These are phyloP conservation scores for Phytopythium vexans DNA, from an alignment of 352 stramenopile species.

Conservation along the genomic window DNA sequence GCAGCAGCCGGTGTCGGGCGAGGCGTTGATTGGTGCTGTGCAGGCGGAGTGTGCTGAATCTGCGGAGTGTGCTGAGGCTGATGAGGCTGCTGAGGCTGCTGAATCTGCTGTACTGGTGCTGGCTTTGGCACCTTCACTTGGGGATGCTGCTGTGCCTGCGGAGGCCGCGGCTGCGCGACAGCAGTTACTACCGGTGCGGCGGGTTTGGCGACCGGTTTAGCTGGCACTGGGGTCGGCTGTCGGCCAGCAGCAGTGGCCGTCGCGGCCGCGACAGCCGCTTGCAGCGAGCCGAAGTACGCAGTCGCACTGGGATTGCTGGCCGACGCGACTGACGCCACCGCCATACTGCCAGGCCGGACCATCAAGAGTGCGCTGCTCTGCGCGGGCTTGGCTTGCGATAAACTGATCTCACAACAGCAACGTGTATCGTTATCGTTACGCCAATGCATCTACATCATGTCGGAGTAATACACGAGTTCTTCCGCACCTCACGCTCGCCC, in stretches of 20 bases:
- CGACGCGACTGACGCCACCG: background rate
- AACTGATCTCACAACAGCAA: background rate
- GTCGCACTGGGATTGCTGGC: background rate
- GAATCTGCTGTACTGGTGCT: background rate
- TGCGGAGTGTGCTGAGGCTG: background rate
- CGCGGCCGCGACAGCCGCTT: constrained; percentile 1
- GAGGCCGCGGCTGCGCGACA: constrained; percentile 5
- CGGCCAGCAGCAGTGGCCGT: background rate
- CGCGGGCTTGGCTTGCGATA: constrained; percentile 13
- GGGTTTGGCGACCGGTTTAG: constrained; percentile 26
- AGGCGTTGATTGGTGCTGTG: no score
- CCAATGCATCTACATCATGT: no score
- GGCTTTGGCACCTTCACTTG: background rate
- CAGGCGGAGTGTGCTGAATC: no score
- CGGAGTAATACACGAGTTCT: background rate
- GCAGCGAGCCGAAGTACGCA: constrained; percentile 5
- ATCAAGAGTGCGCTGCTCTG: constrained; percentile 19
- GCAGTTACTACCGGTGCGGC: constrained; percentile 13
- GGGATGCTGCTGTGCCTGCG: constrained; percentile 3
- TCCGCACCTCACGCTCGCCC: constrained; percentile 20
- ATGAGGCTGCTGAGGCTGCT: background rate
- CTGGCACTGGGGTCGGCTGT: constrained; percentile 12
- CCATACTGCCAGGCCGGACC: constrained; percentile 7
- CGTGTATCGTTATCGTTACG: no score
- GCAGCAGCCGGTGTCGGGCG: no score